Evolutionary conservation across 352 stramenopile genomes (phyloP).

Genomic region (Aphanomyces astaci): DNA sequence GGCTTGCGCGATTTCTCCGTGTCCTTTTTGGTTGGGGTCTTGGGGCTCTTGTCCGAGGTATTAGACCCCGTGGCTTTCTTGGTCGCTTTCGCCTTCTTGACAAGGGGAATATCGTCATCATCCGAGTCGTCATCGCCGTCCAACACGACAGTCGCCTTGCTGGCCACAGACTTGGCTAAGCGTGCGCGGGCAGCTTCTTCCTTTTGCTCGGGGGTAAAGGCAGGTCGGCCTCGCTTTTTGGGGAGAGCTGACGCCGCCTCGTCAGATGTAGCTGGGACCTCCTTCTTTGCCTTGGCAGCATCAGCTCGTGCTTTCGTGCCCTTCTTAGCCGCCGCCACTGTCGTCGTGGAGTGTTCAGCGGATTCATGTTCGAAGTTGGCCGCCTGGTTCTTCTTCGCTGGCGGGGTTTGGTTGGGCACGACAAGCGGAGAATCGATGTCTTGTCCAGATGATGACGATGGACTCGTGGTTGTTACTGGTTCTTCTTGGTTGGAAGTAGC

Average conservation of each 20-base stretch:
- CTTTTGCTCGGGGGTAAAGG: not conserved
- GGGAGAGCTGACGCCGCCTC: not conserved
- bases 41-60: not conserved
- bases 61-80: not conserved
- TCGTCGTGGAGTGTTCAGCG: not conserved
- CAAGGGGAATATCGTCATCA: not conserved
- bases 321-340: constrained; percentile 26
- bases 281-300: constrained; percentile 15
- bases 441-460: too few relatives aligned
- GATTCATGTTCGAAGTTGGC: not conserved
- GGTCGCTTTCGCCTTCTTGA: not conserved
- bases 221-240: constrained; percentile 26
- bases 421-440: too few relatives aligned
- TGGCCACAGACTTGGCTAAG: constrained; percentile 16
- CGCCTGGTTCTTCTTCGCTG: too few relatives aligned
- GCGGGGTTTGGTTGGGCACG: not conserved
- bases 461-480: not conserved
- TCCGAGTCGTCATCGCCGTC: not conserved
- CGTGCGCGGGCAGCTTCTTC: not conserved
- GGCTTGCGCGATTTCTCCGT: not conserved
- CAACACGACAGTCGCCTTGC: not conserved
- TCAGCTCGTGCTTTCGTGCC: constrained; percentile 17
- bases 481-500: not conserved
- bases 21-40: not conserved
- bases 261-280: constrained; percentile 16